phyloP scores from a whole-genome alignment of 768 basidiomycete species.

The Trametes maxima region DNA sequence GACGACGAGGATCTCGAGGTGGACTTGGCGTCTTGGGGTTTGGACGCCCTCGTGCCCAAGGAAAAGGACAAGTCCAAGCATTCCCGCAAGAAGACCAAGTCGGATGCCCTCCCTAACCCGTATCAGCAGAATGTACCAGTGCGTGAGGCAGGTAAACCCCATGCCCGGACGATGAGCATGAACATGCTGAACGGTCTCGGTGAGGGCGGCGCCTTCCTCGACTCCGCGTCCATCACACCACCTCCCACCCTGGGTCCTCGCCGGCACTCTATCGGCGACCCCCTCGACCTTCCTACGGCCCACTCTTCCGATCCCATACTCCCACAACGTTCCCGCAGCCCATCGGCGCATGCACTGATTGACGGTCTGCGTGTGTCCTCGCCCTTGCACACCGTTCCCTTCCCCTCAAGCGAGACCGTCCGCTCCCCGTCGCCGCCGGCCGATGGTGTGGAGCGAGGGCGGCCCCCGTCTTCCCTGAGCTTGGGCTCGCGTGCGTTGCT shows the following conservation, averaged over 20 bases:
- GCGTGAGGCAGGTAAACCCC: conserved; percentile 9
- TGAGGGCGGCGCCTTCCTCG: conserved; percentile 48
- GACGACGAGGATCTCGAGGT: conserved; percentile 67
- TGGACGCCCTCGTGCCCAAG: conserved; percentile 75
- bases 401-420: conserved; percentile 49
- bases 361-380: conserved; percentile 43
- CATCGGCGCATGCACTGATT: conserved; percentile 52
- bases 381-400: conserved; percentile 59
- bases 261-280: conserved; percentile 60
- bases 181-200: conserved; percentile 61
- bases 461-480: conserved; percentile 54
- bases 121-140: conserved; percentile 32
- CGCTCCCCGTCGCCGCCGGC: conserved; percentile 53
- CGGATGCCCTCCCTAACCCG: conserved; percentile 49
- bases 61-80: conserved; percentile 48
- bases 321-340: conserved; percentile 49
- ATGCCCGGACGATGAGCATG: conserved; percentile 63
- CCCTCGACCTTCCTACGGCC: conserved; percentile 46
- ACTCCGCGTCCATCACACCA: conserved; percentile 38
- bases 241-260: conserved; percentile 37
- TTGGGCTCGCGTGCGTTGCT: conserved; percentile 50
- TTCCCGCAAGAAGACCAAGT: conserved; percentile 32
- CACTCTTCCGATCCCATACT: conserved; percentile 37
- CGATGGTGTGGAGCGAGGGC: conserved; percentile 36
- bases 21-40: conserved; percentile 82